Evolutionary conservation across 805 yeast genomes (phyloP).

Genomic region (Hanseniaspora pseudoguilliermondii): DNA sequence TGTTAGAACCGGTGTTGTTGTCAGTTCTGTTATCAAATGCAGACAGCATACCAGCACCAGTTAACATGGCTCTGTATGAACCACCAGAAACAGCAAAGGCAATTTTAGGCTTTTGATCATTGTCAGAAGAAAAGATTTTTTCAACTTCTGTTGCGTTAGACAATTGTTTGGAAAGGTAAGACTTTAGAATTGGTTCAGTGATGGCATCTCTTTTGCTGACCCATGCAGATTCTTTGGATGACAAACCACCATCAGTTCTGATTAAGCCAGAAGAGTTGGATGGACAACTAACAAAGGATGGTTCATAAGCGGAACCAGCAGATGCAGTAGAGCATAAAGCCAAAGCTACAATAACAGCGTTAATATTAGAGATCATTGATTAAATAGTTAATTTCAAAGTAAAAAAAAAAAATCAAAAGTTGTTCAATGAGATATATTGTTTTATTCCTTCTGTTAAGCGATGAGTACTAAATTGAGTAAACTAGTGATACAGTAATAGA

Average conservation of each 20-base stretch:
- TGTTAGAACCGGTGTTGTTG: conserved; percentile 39
- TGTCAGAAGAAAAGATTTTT: conserved; percentile 17
- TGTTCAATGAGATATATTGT: background rate
- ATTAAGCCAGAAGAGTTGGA: conserved; percentile 21
- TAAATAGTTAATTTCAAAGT: background rate
- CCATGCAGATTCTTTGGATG: conserved; percentile 39
- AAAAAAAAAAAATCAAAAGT: background rate
- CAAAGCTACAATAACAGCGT: conserved; percentile 28
- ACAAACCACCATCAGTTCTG: conserved; percentile 36
- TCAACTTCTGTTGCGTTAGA: conserved; percentile 17
- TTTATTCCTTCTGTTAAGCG: background rate
- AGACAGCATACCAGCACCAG: conserved; percentile 72
- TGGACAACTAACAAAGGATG: conserved; percentile 43
- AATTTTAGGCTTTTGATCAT: conserved; percentile 28
- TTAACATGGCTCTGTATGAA: conserved; percentile 79
- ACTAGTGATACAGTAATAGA: no score
- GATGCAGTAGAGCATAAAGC: conserved; percentile 39
- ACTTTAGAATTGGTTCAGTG: conserved; percentile 13
- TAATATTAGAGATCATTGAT: conserved; percentile 8
- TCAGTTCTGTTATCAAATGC: conserved; percentile 67
- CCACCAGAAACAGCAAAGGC: conserved; percentile 70
- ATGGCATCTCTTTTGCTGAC: conserved; percentile 24
- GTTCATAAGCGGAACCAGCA: conserved; percentile 38
- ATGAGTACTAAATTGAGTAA: no score
- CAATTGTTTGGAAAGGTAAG: conserved; percentile 11